Evolutionary conservation across 2,329 filamentous ascomycete genomes (phyloP).

Genomic region (Talaromyces sp.): DNA sequence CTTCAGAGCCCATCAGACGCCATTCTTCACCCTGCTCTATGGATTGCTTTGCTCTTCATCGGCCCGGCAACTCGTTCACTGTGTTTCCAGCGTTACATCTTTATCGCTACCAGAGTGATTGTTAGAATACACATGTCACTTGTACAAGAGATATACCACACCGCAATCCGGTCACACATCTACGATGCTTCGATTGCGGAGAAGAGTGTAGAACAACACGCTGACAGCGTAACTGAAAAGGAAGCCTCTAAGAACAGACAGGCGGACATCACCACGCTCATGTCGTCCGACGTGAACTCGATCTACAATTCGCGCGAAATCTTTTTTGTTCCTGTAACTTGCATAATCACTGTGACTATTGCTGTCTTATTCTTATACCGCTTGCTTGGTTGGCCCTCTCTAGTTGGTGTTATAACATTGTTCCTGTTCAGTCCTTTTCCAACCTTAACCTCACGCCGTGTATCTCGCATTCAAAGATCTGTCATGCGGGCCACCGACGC

Average conservation of each 20-base stretch:
- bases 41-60: constrained; percentile 50
- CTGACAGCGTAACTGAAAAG: constrained; percentile 16
- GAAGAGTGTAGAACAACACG: not conserved
- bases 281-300: constrained; percentile 55
- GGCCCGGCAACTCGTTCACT: constrained; percentile 48
- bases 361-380: constrained; percentile 50
- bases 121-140: constrained; percentile 53
- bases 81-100: constrained; percentile 54
- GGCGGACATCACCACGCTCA: constrained; percentile 52
- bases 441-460: constrained; percentile 44
- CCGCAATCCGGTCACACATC: constrained; percentile 50
- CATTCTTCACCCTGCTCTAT: constrained; percentile 47
- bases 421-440: constrained; percentile 48
- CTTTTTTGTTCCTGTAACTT: constrained; percentile 42
- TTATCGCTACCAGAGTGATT: constrained; percentile 52
- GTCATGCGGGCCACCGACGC: constrained; percentile 53
- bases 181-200: constrained; percentile 38
- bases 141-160: constrained; percentile 55
- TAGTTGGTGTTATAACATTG: constrained; percentile 49
- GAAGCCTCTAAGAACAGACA: constrained; percentile 36
- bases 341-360: constrained; percentile 44
- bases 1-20: constrained; percentile 43
- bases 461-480: constrained; percentile 48
- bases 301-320: constrained; percentile 50
- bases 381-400: constrained; percentile 52